Conservation (phyloP, 257 asterid genomes). For the Leptodermis oblonga region DNA sequence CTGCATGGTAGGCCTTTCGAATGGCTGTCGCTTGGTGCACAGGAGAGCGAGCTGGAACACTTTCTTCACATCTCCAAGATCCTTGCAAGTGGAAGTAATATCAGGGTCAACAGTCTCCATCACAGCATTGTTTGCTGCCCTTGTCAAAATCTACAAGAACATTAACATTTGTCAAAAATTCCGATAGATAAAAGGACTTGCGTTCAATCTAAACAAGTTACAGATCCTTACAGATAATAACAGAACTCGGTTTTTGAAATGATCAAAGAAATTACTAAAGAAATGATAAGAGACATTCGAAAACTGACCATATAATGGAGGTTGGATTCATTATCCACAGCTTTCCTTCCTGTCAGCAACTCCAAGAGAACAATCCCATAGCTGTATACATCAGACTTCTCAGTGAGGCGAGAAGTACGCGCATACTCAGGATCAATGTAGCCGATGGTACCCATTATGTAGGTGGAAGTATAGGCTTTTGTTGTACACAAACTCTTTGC, state of each 20-base stretch:
- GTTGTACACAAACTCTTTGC: conserved; percentile 81
- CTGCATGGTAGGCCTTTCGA: conserved; percentile 88
- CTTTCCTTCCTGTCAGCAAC: conserved; percentile 79
- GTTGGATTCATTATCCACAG: conserved; percentile 84
- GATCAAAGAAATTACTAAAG: neutral
- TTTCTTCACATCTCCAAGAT: conserved; percentile 82
- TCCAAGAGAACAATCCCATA: conserved; percentile 80
- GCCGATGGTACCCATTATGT: conserved; percentile 89
- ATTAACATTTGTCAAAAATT: neutral
- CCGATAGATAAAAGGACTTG: too few relatives aligned
- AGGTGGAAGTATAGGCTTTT: conserved; percentile 75
- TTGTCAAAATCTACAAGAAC: conserved; percentile 50
- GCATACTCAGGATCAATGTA: conserved; percentile 97
- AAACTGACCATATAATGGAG: conserved; percentile 71
- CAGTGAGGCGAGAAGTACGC: conserved; percentile 87
- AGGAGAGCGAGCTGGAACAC: conserved; percentile 90
- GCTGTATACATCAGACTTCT: conserved; percentile 91
- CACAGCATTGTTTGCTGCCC: conserved; percentile 76
- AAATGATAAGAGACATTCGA: neutral
- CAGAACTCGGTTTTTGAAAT: too few relatives aligned
- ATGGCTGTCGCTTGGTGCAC: conserved; percentile 79
- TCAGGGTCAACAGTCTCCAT: conserved; percentile 89
- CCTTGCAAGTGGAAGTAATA: conserved; percentile 67
- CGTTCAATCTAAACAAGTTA: too few relatives aligned
- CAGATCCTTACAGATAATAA: too few relatives aligned